Conservation (phyloP, 2,329 filamentous ascomycete species). For the Daldinia sp. region DNA sequence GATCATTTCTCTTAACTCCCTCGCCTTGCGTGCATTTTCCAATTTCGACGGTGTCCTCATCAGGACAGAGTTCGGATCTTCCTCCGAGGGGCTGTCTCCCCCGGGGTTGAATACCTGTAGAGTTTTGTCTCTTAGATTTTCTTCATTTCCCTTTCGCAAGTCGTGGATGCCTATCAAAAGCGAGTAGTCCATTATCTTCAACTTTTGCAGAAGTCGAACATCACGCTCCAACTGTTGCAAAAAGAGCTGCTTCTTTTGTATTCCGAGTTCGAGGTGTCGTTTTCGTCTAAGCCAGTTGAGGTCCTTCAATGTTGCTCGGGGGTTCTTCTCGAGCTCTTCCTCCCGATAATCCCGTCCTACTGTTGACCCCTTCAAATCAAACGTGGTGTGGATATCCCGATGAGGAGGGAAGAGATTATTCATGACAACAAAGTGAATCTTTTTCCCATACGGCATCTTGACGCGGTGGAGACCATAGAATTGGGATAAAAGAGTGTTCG, state of each 20-base stretch:
- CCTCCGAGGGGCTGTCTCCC: constrained; percentile 68
- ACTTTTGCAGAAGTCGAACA: constrained; percentile 84
- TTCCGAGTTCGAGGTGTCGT: constrained; percentile 86
- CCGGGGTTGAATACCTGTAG: constrained; percentile 94
- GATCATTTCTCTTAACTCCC: constrained; percentile 91
- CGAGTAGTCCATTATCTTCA: constrained; percentile 99
- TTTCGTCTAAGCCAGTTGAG: constrained; percentile 91
- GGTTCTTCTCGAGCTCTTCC: constrained; percentile 87
- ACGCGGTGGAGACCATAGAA: constrained; percentile 98
- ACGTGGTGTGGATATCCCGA: constrained; percentile 96
- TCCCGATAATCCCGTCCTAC: constrained; percentile 92
- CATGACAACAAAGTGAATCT: constrained; percentile 99
- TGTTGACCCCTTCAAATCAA: constrained; percentile 96
- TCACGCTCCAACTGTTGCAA: constrained; percentile 89
- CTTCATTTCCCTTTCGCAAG: constrained; percentile 88
- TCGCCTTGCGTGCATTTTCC: constrained; percentile 90
- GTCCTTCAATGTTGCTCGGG: constrained; percentile 93
- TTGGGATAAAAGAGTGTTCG: constrained; percentile 95
- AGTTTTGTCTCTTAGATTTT: constrained; percentile 90
- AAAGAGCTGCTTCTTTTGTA: constrained; percentile 88
- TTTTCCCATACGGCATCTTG: constrained; percentile 97
- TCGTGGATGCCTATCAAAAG: constrained; percentile 96
- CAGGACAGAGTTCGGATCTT: constrained; percentile 73
- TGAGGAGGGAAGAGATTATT: constrained; percentile 99
- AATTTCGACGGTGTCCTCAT: constrained; percentile 93